Base-by-base conservation (phyloP, 805 yeast genomes). In the Candida andamanensis region DNA sequence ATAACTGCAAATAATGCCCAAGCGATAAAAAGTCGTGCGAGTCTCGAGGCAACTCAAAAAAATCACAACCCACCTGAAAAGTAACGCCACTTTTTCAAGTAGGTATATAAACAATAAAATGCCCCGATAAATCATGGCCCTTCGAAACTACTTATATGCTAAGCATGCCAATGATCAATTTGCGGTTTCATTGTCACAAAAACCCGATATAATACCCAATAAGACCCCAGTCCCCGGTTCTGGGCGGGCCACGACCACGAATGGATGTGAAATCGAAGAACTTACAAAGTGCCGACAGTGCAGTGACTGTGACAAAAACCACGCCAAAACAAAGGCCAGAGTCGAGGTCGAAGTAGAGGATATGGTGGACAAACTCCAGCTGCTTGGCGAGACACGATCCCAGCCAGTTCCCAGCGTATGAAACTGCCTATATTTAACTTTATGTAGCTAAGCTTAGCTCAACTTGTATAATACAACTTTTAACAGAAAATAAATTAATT, bases 111-210 rank as follows among this genome's bases (percentile, higher is more conserved):
- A n/a, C n/a, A n/a, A n/a, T n/a, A n/a, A n/a, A n/a, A n/a, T n/a
- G n/a, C n/a, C n/a, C n/a, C n/a, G n/a, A n/a, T n/a, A n/a, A n/a
- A n/a, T n/a, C n/a, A 62, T 63, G 69, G 69, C 67, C n/a, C 52
- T 63, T 29, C 55, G 67, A 48, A 57, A 63, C 39, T 63, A 63
- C 39, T 37, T 63, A 29, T 63, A 63, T 37, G 66, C 69, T 6
- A 63, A 63, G 32, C 67, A 63, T 39, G 48, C 38, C 26, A 38
- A 40, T 39, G 50, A 45, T 32, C 35, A 45, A n/a, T 31, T 39
- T 28, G 33, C 39, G 10, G 4, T 35, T 9, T 18, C 23, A 18
- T 25, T 37, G 22, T 33, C 34, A 32, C 29, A 32, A 19, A 32
- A 37, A 17, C 26, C 33, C 17, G 24, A 36, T 19, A 26, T 26